A percentile compares a stretch with the other conserved stretches of the same genome.
phyloP scores from a whole-genome alignment of 768 basidiomycete genomes.

The Lactarius trivialis region DNA sequence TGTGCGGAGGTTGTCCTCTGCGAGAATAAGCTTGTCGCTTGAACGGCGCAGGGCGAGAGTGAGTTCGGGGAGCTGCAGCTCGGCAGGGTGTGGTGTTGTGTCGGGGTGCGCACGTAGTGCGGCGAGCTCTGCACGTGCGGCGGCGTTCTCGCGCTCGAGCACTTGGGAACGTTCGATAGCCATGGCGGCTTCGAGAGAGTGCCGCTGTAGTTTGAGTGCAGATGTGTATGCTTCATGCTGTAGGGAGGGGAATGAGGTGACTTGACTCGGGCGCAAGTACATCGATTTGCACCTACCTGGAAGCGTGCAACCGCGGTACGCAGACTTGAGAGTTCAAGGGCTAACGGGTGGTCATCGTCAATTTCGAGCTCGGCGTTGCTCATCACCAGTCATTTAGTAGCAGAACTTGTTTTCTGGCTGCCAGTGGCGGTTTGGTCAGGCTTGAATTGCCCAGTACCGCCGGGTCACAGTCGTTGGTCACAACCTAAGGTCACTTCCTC shows the following conservation, averaged over 20 bases:
- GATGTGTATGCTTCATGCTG: slow-evolving; percentile 66
- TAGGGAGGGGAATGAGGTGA: background rate
- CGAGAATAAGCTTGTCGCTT: slow-evolving; percentile 58
- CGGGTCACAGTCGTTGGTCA: slow-evolving; percentile 3
- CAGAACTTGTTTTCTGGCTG: background rate
- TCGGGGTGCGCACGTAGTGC: slow-evolving; percentile 51
- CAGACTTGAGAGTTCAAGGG: slow-evolving; percentile 34
- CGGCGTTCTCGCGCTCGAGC: slow-evolving; percentile 55
- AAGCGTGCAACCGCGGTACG: slow-evolving; percentile 32
- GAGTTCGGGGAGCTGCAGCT: slow-evolving; percentile 44
- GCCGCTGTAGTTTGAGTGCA: slow-evolving; percentile 60
- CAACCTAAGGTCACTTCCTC: background rate
- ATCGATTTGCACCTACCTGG: slow-evolving; percentile 27
- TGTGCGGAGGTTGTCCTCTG: slow-evolving; percentile 48
- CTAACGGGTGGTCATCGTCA: slow-evolving; percentile 34
- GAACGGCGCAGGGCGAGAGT: slow-evolving; percentile 62
- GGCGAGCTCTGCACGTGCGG: slow-evolving; percentile 48
- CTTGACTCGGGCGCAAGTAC: background rate
- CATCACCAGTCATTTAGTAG: slow-evolving; percentile 12
- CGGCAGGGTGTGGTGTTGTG: slow-evolving; percentile 33
- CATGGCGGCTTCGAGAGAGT: slow-evolving; percentile 48
- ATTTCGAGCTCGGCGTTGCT: slow-evolving; percentile 20
- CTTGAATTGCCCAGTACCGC: background rate
- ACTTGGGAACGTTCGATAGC: slow-evolving; percentile 40
- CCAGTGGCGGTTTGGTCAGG: background rate